These are phyloP conservation scores for Rhodotorula sp. DNA, from an alignment of 1,284 basidiomycete species.

Conservation along the genomic window DNA sequence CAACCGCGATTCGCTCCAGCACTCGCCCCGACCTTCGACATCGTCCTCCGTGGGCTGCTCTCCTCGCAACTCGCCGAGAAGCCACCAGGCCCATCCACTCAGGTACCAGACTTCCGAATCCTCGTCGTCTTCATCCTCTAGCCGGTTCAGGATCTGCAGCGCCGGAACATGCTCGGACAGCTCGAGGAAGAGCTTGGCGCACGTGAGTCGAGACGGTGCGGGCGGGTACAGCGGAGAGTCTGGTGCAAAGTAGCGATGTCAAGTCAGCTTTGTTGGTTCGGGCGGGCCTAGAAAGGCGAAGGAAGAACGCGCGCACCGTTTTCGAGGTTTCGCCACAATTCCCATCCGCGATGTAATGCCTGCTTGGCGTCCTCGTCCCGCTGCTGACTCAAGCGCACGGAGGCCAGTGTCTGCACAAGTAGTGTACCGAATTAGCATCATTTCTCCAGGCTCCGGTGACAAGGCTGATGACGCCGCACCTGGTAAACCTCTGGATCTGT, in stretches of 20 bases:
- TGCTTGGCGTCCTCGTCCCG: slow-evolving; percentile 74
- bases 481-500: slow-evolving; percentile 71
- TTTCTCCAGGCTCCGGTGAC: background rate
- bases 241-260: slow-evolving; percentile 45
- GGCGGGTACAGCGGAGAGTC: slow-evolving; percentile 72
- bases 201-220: slow-evolving; percentile 67
- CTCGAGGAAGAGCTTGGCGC: slow-evolving; percentile 83
- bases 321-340: slow-evolving; percentile 70
- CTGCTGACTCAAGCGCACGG: slow-evolving; percentile 84
- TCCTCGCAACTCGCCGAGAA: slow-evolving; percentile 55
- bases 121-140: slow-evolving; percentile 79
- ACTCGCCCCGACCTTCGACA: slow-evolving; percentile 61
- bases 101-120: slow-evolving; percentile 91
- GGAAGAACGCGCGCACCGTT: slow-evolving; percentile 55
- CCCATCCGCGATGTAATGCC: slow-evolving; percentile 69
- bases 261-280: slow-evolving; percentile 4
- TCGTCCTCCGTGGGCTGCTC: slow-evolving; percentile 61
- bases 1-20: slow-evolving; percentile 74
- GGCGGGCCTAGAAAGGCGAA: background rate
- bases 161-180: slow-evolving; percentile 68
- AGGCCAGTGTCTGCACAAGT: slow-evolving; percentile 66
- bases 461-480: background rate
- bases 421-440: slow-evolving; percentile 54
- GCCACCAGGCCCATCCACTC: slow-evolving; percentile 90
- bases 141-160: slow-evolving; percentile 71